Base-by-base conservation (phyloP, 805 yeast genomes). In the Suhomyces faveliae region DNA sequence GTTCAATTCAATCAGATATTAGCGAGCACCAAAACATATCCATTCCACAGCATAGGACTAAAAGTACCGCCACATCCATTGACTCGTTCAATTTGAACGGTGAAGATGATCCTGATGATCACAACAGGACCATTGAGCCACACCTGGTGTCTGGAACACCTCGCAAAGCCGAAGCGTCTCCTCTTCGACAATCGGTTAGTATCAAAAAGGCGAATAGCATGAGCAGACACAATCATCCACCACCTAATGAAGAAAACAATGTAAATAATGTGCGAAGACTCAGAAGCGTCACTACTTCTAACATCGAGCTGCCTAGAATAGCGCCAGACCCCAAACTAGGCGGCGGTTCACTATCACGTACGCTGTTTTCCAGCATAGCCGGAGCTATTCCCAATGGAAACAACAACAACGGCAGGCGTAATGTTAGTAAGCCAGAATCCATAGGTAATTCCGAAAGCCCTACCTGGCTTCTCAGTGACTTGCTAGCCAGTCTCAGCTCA, bases 381-480 rank as follows among this genome's bases (percentile, higher is more conserved):
- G n/a, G n/a, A n/a, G n/a, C n/a, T n/a, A n/a, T n/a, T n/a, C n/a
- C n/a, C n/a, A n/a, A n/a, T n/a, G n/a, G n/a, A n/a, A n/a, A n/a
- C n/a, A n/a, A n/a, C n/a, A n/a, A n/a, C n/a, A n/a, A n/a, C n/a
- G 15, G 13, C 2, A 13, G 44, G 8, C 23, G 44, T 11, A 20
- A 25, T 7, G 29, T 30, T n/a, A 42, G 30, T 15, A 24, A 33
- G 13, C 30, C 44, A 7, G 44, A 30, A 7, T 8, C 44, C 6
- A 12, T 22, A 3, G 4, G 12, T 11, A 42, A 30, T 10, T 38
- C 27, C 3, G 44, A 42, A 12, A 47, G 51, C n/a, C 57, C 57
- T 1, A 77, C 90, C 0, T 85, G 87, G 85, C 66, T 75, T 2
- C 66, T 86, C 19, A 80, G 85, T 19, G 89, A 84, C 49, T 67